phyloP scores from a whole-genome alignment of 306 rosid species.

The Elaeagnus macrophylla region DNA sequence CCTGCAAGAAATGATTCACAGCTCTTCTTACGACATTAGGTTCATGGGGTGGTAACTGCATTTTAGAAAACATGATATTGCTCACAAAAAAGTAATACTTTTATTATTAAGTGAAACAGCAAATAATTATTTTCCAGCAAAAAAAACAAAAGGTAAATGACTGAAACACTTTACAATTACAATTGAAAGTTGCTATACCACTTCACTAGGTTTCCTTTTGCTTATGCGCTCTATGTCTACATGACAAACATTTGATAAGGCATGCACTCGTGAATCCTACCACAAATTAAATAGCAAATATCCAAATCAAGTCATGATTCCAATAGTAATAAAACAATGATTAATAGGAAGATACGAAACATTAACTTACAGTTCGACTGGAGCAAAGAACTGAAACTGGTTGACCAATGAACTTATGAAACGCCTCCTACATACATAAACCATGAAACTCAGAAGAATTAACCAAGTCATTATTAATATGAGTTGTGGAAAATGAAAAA shows the following conservation, averaged over 20 bases:
- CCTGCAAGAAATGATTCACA: slow-evolving; percentile 96
- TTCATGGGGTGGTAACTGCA: slow-evolving; percentile 85
- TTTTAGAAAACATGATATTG: slow-evolving; percentile 8
- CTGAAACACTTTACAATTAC: not conserved
- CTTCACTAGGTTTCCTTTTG: slow-evolving; percentile 89
- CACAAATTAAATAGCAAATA: slow-evolving; percentile 7
- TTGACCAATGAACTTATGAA: slow-evolving; percentile 72
- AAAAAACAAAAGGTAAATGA: not conserved
- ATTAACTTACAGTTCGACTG: slow-evolving; percentile 76
- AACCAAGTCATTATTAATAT: not conserved
- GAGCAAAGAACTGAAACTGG: slow-evolving; percentile 66
- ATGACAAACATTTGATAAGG: slow-evolving; percentile 86
- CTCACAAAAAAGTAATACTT: not conserved
- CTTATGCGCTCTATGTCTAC: slow-evolving; percentile 81
- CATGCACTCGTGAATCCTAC: slow-evolving; percentile 98
- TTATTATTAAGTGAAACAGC: not conserved
- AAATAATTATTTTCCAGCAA: not conserved
- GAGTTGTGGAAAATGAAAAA: not conserved
- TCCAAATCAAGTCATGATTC: slow-evolving; percentile 3
- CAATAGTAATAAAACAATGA: not conserved
- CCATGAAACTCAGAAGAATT: not conserved
- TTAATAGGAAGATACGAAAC: not conserved
- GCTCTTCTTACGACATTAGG: slow-evolving; percentile 74
- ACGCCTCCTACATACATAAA: slow-evolving; percentile 55
- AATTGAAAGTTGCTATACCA: slow-evolving; percentile 34